Evolutionary conservation across 1,284 basidiomycete species (phyloP).

Genomic region (Agaricales sp.): DNA sequence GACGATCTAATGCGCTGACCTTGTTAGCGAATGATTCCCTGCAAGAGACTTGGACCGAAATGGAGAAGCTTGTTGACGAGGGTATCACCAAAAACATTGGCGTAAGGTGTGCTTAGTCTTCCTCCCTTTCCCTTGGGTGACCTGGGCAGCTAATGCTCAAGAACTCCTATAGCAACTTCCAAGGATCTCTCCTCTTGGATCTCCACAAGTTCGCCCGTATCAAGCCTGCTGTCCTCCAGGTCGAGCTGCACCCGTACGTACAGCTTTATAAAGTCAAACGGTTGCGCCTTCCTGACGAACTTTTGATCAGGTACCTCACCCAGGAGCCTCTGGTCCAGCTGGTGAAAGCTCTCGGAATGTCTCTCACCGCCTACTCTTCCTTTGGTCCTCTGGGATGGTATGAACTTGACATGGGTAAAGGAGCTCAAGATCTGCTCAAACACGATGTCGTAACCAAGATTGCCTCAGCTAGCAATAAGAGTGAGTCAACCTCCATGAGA

Average conservation of each 20-base stretch:
- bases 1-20: too few species aligned
- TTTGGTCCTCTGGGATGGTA: constrained; percentile 62
- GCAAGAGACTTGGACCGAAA: constrained; percentile 65
- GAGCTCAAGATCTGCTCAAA: constrained; percentile 38
- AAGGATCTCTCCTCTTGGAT: constrained; percentile 54
- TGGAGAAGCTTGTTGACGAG: constrained; percentile 67
- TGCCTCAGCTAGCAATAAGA: constrained; percentile 43
- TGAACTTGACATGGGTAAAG: constrained; percentile 50
- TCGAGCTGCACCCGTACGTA: constrained; percentile 62
- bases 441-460: constrained; percentile 37
- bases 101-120: constrained; percentile 36
- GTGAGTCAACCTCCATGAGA: constrained; percentile 27
- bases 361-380: constrained; percentile 73
- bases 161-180: constrained; percentile 41
- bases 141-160: not conserved
- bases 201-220: constrained; percentile 63
- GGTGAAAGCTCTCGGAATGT: constrained; percentile 50
- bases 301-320: constrained; percentile 47
- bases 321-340: constrained; percentile 56
- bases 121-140: not conserved
- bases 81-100: constrained; percentile 71
- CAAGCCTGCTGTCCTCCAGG: constrained; percentile 62
- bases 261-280: too few species aligned
- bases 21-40: constrained; percentile 57
- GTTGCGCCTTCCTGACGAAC: too few species aligned